Conservation (phyloP, 2,329 filamentous ascomycete species). For the Alternaria conjuncta region DNA sequence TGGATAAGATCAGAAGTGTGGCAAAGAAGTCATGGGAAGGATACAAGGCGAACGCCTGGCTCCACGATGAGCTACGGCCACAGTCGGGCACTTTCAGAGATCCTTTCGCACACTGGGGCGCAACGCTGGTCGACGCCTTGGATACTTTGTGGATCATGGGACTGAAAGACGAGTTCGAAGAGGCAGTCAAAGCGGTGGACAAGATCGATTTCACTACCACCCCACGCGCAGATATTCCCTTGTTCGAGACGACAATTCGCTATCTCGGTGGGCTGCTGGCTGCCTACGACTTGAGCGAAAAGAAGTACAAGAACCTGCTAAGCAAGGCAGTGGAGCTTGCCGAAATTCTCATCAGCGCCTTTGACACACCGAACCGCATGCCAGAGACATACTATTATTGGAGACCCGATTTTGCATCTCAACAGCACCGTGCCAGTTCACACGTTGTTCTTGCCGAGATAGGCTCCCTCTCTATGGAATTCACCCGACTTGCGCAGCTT, state of each 20-base stretch:
- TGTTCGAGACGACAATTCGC: slow-evolving; percentile 75
- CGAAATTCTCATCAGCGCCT: slow-evolving; percentile 69
- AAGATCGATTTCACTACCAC: slow-evolving; percentile 68
- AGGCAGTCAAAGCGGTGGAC: slow-evolving; percentile 65
- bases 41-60: slow-evolving; percentile 81
- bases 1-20: slow-evolving; percentile 72
- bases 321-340: slow-evolving; percentile 69
- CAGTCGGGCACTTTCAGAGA: slow-evolving; percentile 71
- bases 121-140: slow-evolving; percentile 78
- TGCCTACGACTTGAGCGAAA: slow-evolving; percentile 71
- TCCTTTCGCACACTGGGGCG: slow-evolving; percentile 91
- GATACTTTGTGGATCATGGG: slow-evolving; percentile 79
- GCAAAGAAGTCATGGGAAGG: slow-evolving; percentile 81
- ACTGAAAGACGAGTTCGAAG: slow-evolving; percentile 68
- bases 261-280: slow-evolving; percentile 73
- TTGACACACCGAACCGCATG: slow-evolving; percentile 73
- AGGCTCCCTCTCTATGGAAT: slow-evolving; percentile 57
- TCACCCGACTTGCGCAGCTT: slow-evolving; percentile 55
- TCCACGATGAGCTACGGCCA: slow-evolving; percentile 84
- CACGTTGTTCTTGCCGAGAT: slow-evolving; percentile 56
- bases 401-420: slow-evolving; percentile 51
- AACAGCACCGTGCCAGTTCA: slow-evolving; percentile 49
- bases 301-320: slow-evolving; percentile 60
- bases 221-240: slow-evolving; percentile 60
- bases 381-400: slow-evolving; percentile 66